Conservation (phyloP, 1,284 basidiomycete species). For the Naganishia cerealis region DNA sequence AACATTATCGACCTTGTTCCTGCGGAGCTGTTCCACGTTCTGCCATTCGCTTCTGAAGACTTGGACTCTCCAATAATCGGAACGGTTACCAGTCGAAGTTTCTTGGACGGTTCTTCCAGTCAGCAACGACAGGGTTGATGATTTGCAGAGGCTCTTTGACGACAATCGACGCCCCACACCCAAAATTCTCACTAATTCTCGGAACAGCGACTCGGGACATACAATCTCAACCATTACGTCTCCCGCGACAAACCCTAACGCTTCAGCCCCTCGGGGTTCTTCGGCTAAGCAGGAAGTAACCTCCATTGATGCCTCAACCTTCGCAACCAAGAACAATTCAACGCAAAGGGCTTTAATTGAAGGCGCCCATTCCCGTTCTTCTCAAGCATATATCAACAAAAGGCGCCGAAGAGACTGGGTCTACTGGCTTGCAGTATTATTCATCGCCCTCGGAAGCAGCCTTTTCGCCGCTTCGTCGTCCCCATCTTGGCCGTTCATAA, state of each 20-base stretch:
- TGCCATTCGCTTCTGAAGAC: slow-evolving; percentile 3
- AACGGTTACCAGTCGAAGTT: neutral
- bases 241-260: slow-evolving; percentile 6
- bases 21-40: slow-evolving; percentile 15
- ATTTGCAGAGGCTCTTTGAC: neutral
- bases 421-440: slow-evolving; percentile 16
- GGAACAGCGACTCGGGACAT: neutral
- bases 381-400: slow-evolving; percentile 1
- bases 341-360: slow-evolving; percentile 6
- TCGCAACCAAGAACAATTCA: neutral
- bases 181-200: neutral
- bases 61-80: neutral
- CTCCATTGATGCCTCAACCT: neutral
- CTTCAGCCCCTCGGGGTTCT: slow-evolving; percentile 24
- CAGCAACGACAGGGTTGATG: slow-evolving; percentile 1
- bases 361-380: neutral
- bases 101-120: neutral
- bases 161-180: slow-evolving; percentile 1
- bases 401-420: slow-evolving; percentile 3
- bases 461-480: slow-evolving; percentile 17
- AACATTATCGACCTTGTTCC: slow-evolving; percentile 1
- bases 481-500: slow-evolving; percentile 19
- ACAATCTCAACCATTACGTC: slow-evolving; percentile 19
- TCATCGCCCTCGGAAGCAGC: slow-evolving; percentile 27
- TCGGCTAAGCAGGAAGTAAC: slow-evolving; percentile 11